Conservation (phyloP, 2,329 filamentous ascomycete genomes). For the Trichophyton benhamiae region DNA sequence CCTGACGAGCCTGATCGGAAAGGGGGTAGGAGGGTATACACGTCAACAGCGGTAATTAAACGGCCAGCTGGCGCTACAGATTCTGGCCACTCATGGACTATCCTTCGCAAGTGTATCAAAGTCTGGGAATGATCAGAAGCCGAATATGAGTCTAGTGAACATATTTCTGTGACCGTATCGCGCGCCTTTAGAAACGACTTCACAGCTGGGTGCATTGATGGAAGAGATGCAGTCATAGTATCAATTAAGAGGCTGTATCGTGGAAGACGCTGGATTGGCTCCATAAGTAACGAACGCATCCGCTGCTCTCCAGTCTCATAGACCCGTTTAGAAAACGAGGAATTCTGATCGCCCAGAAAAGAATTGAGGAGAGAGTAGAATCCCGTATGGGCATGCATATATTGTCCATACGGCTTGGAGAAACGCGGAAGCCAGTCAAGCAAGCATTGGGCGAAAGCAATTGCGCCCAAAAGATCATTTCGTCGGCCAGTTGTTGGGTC, state of each 20-base stretch:
- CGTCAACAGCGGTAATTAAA: conserved; percentile 69
- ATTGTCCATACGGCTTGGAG: conserved; percentile 79
- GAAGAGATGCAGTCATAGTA: conserved; percentile 77
- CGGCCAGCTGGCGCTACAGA: conserved; percentile 63
- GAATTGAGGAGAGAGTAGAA: conserved; percentile 70
- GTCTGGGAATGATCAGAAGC: conserved; percentile 58
- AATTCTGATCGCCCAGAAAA: conserved; percentile 63
- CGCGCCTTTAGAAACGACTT: conserved; percentile 73
- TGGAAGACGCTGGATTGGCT: conserved; percentile 86
- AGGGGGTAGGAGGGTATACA: conserved; percentile 62
- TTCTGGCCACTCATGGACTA: conserved; percentile 65
- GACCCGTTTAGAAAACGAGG: conserved; percentile 69
- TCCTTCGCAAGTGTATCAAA: conserved; percentile 58
- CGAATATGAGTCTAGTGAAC: conserved; percentile 68
- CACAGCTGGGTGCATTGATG: conserved; percentile 73
- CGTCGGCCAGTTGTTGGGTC: conserved; percentile 30
- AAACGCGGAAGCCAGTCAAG: conserved; percentile 91
- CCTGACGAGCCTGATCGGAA: conserved; percentile 42
- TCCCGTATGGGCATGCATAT: conserved; percentile 78
- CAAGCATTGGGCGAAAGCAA: conserved; percentile 66
- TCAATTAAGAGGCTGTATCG: conserved; percentile 95
- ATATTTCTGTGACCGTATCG: conserved; percentile 92
- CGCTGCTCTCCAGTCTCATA: conserved; percentile 79
- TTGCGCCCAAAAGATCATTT: conserved; percentile 65
- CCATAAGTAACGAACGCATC: conserved; percentile 82